Conservation (phyloP, 805 yeast species). For the Saturnispora dispora region DNA sequence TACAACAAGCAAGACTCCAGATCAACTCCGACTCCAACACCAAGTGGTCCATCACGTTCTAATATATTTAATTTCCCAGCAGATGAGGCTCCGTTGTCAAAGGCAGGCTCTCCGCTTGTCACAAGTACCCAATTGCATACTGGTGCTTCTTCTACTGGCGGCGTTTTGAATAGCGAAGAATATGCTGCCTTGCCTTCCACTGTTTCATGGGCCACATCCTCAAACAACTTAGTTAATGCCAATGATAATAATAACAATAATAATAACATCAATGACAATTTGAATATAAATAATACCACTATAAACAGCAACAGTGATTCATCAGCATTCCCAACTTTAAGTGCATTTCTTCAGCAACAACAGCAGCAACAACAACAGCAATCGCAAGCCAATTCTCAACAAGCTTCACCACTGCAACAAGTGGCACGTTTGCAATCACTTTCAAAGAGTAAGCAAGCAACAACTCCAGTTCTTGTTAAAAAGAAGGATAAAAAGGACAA, state of each 20-base stretch:
- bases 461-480: slow-evolving; percentile 6
- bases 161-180: slow-evolving; percentile 4
- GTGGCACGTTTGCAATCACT: slow-evolving; percentile 23
- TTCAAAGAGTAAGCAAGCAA: slow-evolving; percentile 8
- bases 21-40: background rate
- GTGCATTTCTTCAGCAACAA: slow-evolving; percentile 15
- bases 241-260: slow-evolving; percentile 28
- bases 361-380: slow-evolving; percentile 15
- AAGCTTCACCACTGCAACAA: slow-evolving; percentile 18
- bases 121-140: slow-evolving; percentile 12
- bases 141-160: background rate
- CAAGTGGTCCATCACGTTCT: background rate
- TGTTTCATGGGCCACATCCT: slow-evolving; percentile 51
- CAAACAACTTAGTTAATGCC: slow-evolving; percentile 23
- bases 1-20: slow-evolving; percentile 70
- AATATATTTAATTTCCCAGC: slow-evolving; percentile 55
- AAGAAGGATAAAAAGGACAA: slow-evolving; percentile 24
- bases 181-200: slow-evolving; percentile 50
- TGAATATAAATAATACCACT: background rate
- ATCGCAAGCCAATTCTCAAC: slow-evolving; percentile 14
- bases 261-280: background rate
- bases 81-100: slow-evolving; percentile 33
- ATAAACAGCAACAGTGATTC: slow-evolving; percentile 1
- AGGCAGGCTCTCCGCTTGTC: slow-evolving; percentile 24
- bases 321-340: slow-evolving; percentile 47